phyloP scores from a whole-genome alignment of 2,329 filamentous ascomycete species.

The Colletotrichum plurivorum region DNA sequence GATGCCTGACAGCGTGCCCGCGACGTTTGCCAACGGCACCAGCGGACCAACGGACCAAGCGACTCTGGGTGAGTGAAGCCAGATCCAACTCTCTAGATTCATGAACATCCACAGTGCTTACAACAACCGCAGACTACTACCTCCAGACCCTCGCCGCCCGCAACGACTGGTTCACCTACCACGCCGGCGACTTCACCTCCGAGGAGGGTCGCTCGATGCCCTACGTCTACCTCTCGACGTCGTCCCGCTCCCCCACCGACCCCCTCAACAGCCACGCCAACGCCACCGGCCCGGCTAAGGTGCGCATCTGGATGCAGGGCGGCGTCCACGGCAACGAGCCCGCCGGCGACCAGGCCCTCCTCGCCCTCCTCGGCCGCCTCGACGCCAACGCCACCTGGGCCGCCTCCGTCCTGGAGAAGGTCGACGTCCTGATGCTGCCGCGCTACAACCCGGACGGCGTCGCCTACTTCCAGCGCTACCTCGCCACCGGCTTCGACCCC shows the following conservation, averaged over 20 bases:
- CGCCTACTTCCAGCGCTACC: constrained; percentile 50
- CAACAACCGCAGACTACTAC: constrained; percentile 39
- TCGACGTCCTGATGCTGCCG: constrained; percentile 49
- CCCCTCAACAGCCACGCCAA: constrained; percentile 34
- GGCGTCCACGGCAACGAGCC: constrained; percentile 52
- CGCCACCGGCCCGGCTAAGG: constrained; percentile 41
- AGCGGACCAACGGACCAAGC: constrained; percentile 46
- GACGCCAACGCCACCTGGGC: constrained; percentile 49
- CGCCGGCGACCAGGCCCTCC: constrained; percentile 48
- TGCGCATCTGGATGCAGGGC: constrained; percentile 51
- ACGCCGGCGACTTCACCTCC: constrained; percentile 40
- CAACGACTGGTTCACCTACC: constrained; percentile 46
- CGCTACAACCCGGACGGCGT: constrained; percentile 53
- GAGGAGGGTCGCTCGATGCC: constrained; percentile 45
- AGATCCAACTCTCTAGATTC: neutral
- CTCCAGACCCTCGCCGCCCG: constrained; percentile 43
- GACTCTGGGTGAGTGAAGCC: constrained; percentile 20
- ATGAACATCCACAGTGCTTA: neutral
- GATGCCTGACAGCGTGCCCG: constrained; percentile 42
- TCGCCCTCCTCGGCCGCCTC: constrained; percentile 50
- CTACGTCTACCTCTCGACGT: constrained; percentile 41
- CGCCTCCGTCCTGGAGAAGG: constrained; percentile 44
- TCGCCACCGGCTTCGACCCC: constrained; percentile 49
- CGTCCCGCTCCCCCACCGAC: neutral
- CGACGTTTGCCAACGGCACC: constrained; percentile 46